phyloP scores from a whole-genome alignment of 768 basidiomycete species.

The Sarcodon sp. region DNA sequence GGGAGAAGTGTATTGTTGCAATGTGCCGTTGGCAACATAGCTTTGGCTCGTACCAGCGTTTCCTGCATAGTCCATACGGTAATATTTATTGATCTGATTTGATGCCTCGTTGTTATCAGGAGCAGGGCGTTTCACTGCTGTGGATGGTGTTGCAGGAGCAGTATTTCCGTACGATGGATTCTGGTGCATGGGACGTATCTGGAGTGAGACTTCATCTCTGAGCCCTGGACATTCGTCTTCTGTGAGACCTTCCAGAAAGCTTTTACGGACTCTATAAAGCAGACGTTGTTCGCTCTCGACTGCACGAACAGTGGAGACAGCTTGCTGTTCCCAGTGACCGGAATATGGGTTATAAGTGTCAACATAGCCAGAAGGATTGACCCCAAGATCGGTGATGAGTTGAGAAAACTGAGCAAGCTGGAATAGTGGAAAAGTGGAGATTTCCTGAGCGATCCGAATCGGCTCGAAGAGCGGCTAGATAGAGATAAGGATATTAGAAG shows the following conservation, averaged over 20 bases:
- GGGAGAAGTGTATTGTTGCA: neutral
- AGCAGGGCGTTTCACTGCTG: slow-evolving; percentile 3
- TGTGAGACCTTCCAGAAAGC: slow-evolving; percentile 39
- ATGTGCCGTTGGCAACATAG: neutral
- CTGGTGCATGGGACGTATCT: slow-evolving; percentile 17
- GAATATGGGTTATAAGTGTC: slow-evolving; percentile 44
- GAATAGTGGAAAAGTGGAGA: slow-evolving; percentile 56
- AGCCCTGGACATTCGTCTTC: slow-evolving; percentile 49
- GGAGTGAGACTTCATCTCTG: slow-evolving; percentile 39
- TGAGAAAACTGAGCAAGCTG: slow-evolving; percentile 39
- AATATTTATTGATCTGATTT: neutral
- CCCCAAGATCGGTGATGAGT: slow-evolving; percentile 41
- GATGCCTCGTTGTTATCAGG: slow-evolving; percentile 1
- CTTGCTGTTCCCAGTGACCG: slow-evolving; percentile 58
- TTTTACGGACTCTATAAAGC: slow-evolving; percentile 47
- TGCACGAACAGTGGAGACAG: slow-evolving; percentile 41
- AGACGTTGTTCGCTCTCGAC: slow-evolving; percentile 49
- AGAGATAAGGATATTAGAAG: neutral
- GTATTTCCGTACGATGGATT: neutral
- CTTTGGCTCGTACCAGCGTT: neutral
- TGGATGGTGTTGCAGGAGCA: slow-evolving; percentile 1
- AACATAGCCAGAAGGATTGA: slow-evolving; percentile 38
- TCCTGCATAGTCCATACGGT: neutral
- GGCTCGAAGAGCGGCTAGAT: slow-evolving; percentile 39
- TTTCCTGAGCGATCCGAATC: slow-evolving; percentile 40